Conservation (phyloP, 139 green algal genomes). For the Choricystis sp. region DNA sequence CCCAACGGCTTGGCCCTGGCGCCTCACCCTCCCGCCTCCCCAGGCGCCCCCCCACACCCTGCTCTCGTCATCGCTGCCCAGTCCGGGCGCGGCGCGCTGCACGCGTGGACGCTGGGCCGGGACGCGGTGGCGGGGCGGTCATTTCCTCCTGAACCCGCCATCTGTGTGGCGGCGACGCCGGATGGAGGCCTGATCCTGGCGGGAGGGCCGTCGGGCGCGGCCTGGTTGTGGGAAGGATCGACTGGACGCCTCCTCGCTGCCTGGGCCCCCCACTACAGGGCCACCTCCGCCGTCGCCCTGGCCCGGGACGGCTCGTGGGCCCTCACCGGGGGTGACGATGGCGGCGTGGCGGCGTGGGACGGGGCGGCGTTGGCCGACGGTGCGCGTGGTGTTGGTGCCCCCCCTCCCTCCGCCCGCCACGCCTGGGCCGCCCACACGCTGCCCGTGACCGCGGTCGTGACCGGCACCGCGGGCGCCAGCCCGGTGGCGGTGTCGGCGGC, state of each 20-base stretch:
- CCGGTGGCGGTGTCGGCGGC: constrained; percentile 42
- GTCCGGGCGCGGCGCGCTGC: constrained; percentile 32
- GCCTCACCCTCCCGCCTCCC: too few species aligned
- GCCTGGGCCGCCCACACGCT: constrained; percentile 76
- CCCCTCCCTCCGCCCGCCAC: constrained; percentile 28
- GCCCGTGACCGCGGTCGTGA: constrained; percentile 45
- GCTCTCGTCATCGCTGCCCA: constrained; percentile 34
- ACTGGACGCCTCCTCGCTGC: constrained; percentile 52
- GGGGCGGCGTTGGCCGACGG: constrained; percentile 53
- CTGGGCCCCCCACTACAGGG: constrained; percentile 82
- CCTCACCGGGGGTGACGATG: constrained; percentile 65
- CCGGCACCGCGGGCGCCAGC: constrained; percentile 27
- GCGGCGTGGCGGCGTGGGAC: constrained; percentile 54
- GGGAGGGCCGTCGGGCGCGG: constrained; percentile 42
- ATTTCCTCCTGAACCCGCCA: constrained; percentile 43
- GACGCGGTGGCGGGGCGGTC: constrained; percentile 52
- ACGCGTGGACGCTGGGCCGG: constrained; percentile 68
- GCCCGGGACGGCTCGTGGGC: constrained; percentile 40
- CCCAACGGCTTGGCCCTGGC: constrained; percentile 23
- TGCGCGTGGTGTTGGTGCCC: background rate
- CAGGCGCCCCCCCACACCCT: too few species aligned
- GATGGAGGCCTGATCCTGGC: constrained; percentile 37
- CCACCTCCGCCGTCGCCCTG: constrained; percentile 50
- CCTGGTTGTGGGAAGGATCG: constrained; percentile 62
- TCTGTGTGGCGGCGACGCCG: constrained; percentile 24